Conservation (phyloP, 352 stramenopile genomes). For the Phytopythium helicoides region DNA sequence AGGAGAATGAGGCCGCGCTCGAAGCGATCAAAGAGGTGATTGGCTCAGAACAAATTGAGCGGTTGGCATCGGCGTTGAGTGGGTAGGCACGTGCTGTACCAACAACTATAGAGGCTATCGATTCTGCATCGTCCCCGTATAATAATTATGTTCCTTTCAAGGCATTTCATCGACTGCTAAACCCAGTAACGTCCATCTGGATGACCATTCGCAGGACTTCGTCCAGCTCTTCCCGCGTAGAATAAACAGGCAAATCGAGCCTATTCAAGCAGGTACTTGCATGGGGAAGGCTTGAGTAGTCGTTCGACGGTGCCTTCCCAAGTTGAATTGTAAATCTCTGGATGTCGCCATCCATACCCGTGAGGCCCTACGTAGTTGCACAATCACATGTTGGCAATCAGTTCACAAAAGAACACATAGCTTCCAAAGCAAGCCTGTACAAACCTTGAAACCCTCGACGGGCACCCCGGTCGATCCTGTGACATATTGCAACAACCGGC, state of each 20-base stretch:
- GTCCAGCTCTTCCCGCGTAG: conserved; percentile 89
- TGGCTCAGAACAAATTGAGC: conserved; percentile 14
- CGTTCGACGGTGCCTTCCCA: conserved; percentile 30
- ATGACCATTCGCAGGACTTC: conserved; percentile 91
- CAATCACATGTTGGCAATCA: conserved; percentile 4
- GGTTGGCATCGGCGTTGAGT: conserved; percentile 9
- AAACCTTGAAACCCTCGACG: conserved; percentile 74
- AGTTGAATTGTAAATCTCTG: conserved; percentile 77
- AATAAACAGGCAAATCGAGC: conserved; percentile 75
- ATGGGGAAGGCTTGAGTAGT: conserved; percentile 63
- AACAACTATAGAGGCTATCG: too few species aligned
- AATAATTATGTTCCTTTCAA: too few species aligned
- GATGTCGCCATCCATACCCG: conserved; percentile 70
- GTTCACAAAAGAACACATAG: not conserved
- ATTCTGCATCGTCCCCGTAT: too few species aligned
- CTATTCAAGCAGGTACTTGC: conserved; percentile 85
- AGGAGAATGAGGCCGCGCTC: conserved; percentile 62
- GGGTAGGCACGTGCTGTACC: conserved; percentile 7
- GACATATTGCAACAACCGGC: conserved; percentile 79
- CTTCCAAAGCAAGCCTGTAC: not conserved
- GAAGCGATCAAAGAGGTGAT: conserved; percentile 59
- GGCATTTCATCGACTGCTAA: conserved; percentile 66
- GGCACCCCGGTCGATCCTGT: conserved; percentile 81
- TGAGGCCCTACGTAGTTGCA: conserved; percentile 45
- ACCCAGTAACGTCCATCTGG: conserved; percentile 72